Percentiles rank a stretch among this genome's conserved stretches.
Conservation (phyloP, 2,329 filamentous ascomycete species). For the Lasiodiplodia hormozganensis region DNA sequence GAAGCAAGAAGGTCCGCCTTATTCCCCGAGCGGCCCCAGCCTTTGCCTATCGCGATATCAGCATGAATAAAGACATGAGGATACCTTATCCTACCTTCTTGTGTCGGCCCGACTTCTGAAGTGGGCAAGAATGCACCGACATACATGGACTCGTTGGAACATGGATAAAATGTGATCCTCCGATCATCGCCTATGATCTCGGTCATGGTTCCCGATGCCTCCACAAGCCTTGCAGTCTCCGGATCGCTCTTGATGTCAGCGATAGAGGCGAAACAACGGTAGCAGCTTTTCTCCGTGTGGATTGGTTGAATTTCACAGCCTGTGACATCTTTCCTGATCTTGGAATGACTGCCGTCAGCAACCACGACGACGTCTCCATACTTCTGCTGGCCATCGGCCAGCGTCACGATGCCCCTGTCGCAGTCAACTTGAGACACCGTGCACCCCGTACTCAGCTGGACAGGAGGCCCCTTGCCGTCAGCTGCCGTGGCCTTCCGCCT, state of each 20-base stretch:
- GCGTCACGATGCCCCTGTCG: conserved; percentile 49
- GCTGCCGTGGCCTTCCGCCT: conserved; percentile 43
- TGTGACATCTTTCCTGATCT: conserved; percentile 38
- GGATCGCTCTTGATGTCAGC: conserved; percentile 52
- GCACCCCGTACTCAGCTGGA: conserved; percentile 50
- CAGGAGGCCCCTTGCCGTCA: conserved; percentile 45
- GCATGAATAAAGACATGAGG: neutral
- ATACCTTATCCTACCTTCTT: neutral
- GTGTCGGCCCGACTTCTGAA: neutral
- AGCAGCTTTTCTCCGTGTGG: conserved; percentile 62
- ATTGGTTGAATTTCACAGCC: conserved; percentile 47
- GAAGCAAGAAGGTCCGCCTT: conserved; percentile 37
- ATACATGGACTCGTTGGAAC: conserved; percentile 54
- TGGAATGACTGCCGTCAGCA: conserved; percentile 60
- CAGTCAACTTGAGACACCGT: conserved; percentile 55
- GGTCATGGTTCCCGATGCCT: conserved; percentile 49
- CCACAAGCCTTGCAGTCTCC: conserved; percentile 46
- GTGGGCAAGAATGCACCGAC: conserved; percentile 35
- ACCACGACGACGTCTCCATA: conserved; percentile 60
- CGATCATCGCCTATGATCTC: conserved; percentile 54
- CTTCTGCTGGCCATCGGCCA: conserved; percentile 54
- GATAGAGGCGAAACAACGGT: conserved; percentile 61
- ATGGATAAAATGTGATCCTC: conserved; percentile 58
- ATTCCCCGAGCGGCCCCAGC: conserved; percentile 41
- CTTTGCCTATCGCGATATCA: neutral